Evolutionary conservation across 805 yeast species (phyloP).

Genomic region (Suhomyces sp.): DNA sequence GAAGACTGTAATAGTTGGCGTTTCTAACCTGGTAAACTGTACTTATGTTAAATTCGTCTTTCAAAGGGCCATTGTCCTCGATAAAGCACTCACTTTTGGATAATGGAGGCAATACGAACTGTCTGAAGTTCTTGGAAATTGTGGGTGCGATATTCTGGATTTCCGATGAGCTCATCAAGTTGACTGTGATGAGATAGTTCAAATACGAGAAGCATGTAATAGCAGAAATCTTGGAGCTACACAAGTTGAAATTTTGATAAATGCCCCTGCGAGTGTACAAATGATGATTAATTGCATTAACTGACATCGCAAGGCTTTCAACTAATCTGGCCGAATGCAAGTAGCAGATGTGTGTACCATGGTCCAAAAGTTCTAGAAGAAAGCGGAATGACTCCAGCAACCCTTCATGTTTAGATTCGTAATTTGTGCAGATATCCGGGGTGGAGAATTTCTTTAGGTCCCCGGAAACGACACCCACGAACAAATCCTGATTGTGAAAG

Average conservation of each 20-base stretch:
- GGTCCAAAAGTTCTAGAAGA: conserved; percentile 22
- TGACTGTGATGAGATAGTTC: conserved; percentile 16
- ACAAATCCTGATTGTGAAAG: not conserved
- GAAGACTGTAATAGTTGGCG: conserved; percentile 5
- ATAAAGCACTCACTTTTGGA: conserved; percentile 23
- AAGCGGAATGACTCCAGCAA: conserved; percentile 2
- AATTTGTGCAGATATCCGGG: not conserved
- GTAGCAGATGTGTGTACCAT: conserved; percentile 13
- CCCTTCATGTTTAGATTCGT: not conserved
- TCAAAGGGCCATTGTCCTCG: not conserved
- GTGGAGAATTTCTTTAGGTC: not conserved
- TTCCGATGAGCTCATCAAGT: conserved; percentile 7
- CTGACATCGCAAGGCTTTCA: not conserved
- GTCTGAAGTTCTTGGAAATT: conserved; percentile 12
- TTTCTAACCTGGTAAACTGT: not conserved
- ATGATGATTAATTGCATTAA: not conserved
- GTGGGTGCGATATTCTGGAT: conserved; percentile 11
- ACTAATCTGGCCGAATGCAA: conserved; percentile 6
- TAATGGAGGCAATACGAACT: conserved; percentile 27
- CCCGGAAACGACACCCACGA: not conserved
- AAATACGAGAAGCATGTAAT: conserved; percentile 12
- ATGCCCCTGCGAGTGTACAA: not conserved
- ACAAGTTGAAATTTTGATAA: conserved; percentile 12
- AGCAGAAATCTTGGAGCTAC: conserved; percentile 22
- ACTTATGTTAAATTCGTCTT: conserved; percentile 8